Base-by-base conservation (phyloP, 2,329 filamentous ascomycete genomes). In the Rhynchosporium agropyri region DNA sequence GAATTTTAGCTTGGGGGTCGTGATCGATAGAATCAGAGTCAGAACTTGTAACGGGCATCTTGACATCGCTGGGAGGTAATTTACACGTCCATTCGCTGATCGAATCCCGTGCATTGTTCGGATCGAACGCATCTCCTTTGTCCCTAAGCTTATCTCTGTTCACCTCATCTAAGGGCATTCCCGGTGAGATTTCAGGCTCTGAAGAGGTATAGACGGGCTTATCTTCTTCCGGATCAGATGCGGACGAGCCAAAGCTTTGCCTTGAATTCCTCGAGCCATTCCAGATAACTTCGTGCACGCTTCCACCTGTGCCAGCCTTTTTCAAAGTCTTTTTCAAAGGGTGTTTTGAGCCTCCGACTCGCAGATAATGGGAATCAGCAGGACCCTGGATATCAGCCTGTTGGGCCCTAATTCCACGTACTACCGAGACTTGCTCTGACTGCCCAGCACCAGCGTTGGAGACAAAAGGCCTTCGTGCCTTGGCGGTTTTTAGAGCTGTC, bases 251-350 rank as follows among this genome's bases (percentile, higher is more conserved):
- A 15, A 29, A 50, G 10, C 29, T 42, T 31, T 29, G 15, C 3
- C 46, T 43, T 15, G 48, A 60, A 8, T 7, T 31, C 50, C 40
- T 48, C 12, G 45, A 55, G 20, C 60, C 66, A 50, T 71, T 55
- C 71, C 71, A 72, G 12, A 72, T 65, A 6, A 72, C 61, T 57
- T 72, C 71, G 51, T 72, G 67, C 8, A 67, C 45, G 55, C 65
- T 71, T 46, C 57, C 61, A 26, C 31, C 33, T 13, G 49, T 49
- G 33, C 54, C 20, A 20, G 20, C 20, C 20, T 20, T 20, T 20
- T 20, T 40, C 15, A 43, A 61, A 26, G 50, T 36, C 43, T 55
- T 5, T 2, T 20, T 31, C 28, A 20, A 20, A 20, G 46, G 31
- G n/a, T 15, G 3, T 26, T 40, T 4, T 2, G 12, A 20, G 4